These are phyloP conservation scores for Biscogniauxia marginata DNA, from an alignment of 2,329 filamentous ascomycete genomes.

Conservation along the genomic window DNA sequence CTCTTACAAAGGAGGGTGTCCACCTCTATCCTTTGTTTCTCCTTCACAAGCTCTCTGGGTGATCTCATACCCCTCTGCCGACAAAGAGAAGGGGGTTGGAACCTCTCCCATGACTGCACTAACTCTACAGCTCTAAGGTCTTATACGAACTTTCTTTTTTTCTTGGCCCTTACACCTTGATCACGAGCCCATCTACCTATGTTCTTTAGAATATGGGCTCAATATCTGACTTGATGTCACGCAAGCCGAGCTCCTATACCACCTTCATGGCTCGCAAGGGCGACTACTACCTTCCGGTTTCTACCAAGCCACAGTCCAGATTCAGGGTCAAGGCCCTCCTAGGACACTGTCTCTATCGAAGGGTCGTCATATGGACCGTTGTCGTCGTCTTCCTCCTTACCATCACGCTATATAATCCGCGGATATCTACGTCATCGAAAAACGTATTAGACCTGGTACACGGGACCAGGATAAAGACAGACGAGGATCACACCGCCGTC, in stretches of 20 bases:
- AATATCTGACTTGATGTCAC: conserved; percentile 26
- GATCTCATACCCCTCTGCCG: background rate
- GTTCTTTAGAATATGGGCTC: conserved; percentile 21
- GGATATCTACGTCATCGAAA: conserved; percentile 19
- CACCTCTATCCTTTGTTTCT: background rate
- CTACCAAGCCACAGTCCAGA: conserved; percentile 36
- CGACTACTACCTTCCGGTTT: conserved; percentile 30
- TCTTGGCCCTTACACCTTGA: background rate
- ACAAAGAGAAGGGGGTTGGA: background rate
- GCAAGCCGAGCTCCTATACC: conserved; percentile 21
- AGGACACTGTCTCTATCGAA: conserved; percentile 52
- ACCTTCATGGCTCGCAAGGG: conserved; percentile 19
- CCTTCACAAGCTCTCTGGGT: background rate
- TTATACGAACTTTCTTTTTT: background rate
- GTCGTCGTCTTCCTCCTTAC: conserved; percentile 41
- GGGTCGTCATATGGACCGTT: conserved; percentile 51
- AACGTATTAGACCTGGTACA: conserved; percentile 32
- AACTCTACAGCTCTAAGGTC: background rate
- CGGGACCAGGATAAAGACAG: conserved; percentile 17
- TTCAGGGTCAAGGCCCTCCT: conserved; percentile 46
- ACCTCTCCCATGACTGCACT: background rate
- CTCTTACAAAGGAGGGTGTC: background rate
- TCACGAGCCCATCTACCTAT: background rate
- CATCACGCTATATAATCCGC: conserved; percentile 39
- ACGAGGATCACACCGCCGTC: conserved; percentile 6